Base-by-base conservation (phyloP, 306 rosid genomes). In the Acmispon strigosus region DNA sequence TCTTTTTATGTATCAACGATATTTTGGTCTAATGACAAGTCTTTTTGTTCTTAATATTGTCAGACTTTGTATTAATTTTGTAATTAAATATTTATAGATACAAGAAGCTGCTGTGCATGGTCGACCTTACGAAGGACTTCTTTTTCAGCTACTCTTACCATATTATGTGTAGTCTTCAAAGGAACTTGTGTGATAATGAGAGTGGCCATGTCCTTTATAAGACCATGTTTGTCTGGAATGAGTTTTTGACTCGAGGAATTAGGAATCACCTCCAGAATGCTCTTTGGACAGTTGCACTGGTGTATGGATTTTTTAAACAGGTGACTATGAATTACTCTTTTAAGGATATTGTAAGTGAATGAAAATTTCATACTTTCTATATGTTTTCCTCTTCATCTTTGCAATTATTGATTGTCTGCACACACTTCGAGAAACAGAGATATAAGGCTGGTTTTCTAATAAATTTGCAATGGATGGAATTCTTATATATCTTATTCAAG, bases 71-170 rank as follows among this genome's bases (percentile, higher is more conserved):
- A 29, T 62, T 80, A 62, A 69, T 74, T 62, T 70, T 36, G 27
- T 63, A 7, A 17, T 64, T 75, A 47, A 54, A 19, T 20, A 76
- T 71, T 70, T 81, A 6, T 32, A 92, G 98, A 87, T 92, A 89
- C 94, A 92, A 87, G 92, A 92, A 78, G 90, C 96, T 87, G 69
- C 85, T 92, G 62, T 78, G 89, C 89, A 81, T 83, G 57, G 84
- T 92, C 76, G 98, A 92, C 74, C 96, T 92, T 74, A 84, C 94
- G n/a, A 89, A 87, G 87, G 98, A 92, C 89, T 92, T 92, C 98
- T 84, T 79, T 87, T 92, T 87, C 84, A 86, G 98, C 94, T 89
- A 92, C 83, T 89, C 98, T 54, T 92, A 92, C 84, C 80, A 84
- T 67, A 80, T 92, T 56, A 92, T 92, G 98, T 78, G 80, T 66